Base-by-base conservation (phyloP, 176 grass and related monocot genomes). In the Avena sativa region DNA sequence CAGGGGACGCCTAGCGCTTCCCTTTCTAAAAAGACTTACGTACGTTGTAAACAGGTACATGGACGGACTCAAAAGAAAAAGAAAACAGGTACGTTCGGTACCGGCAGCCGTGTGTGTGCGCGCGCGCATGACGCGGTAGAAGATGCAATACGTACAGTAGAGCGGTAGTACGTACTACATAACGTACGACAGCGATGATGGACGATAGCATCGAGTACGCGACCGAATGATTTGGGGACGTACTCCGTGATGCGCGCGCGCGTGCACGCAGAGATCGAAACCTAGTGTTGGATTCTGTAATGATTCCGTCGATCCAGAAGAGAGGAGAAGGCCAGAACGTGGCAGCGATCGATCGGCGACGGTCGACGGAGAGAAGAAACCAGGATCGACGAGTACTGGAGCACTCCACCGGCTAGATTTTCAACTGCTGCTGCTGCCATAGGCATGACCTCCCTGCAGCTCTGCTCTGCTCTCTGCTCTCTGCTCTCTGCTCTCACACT, bases 261-360 rank as follows among this genome's bases (percentile, higher is more conserved):
- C 72, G 72, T 75, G 76, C 62, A 1, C 36, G 59, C 26, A 76
- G 19, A 7, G 49, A 25, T 76, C 34, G 32, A 58, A 58, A 86
- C 76, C 51, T 79, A 86, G 76, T 66, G 85, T 80, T 86, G 66
- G 66, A 86, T 86, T 71, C 85, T 72, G 63, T 51, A 70, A 86
- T 80, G 59, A 79, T 79, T 65, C 46, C 79, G n/a, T 30, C 51
- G 12, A 23, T 3, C 2, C 28, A 28, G 28, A 28, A 4, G 16
- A 5, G 17, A 13, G 47, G 3, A 16, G 53, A 61, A 12, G 63
- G 12, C 62, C 20, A 59, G 23, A 64, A 64, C 1, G 1, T 6
- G 62, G n/a, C 7, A 19, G 1, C 16, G 19, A 9, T 17, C 32
- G 68, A 71, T 20, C 34, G 34, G 10, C 40, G 40, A 43, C 16